Evolutionary conservation across 192 early-diverging fungal species (phyloP).

Genomic region (Gonapodya prolifera): DNA sequence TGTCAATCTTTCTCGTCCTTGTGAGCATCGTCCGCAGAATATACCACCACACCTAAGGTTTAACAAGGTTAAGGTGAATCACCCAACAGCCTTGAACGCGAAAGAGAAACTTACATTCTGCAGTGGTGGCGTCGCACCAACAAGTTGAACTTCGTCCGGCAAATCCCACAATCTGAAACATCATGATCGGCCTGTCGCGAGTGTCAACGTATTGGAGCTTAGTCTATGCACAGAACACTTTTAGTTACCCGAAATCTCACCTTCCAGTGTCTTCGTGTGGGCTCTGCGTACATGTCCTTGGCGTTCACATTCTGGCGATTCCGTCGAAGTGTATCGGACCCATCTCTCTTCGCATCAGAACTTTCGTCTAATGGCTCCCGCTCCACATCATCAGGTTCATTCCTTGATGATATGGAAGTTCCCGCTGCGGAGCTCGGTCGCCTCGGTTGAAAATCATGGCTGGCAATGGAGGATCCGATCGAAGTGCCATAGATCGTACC

Average conservation of each 20-base stretch:
- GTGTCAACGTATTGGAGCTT: not conserved
- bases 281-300: not conserved
- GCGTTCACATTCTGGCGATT: not conserved
- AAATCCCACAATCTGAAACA: not conserved
- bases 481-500: not conserved
- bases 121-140: not conserved
- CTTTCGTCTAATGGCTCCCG: not conserved
- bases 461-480: not conserved
- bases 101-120: not conserved
- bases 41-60: not conserved
- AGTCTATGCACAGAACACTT: not conserved
- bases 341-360: not conserved
- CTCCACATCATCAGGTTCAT: not conserved
- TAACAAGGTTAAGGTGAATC: not conserved
- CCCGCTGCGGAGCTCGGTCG: not conserved
- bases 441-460: not conserved
- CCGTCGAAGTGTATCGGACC: not conserved
- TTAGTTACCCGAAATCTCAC: not conserved
- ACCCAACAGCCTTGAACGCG: not conserved
- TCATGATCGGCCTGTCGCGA: not conserved
- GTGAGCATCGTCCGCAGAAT: not conserved
- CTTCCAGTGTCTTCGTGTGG: not conserved
- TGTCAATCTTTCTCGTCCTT: not conserved
- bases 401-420: not conserved
- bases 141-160: not conserved